Evolutionary conservation across 2,329 filamentous ascomycete species (phyloP), one percentile per base, ranked within the genome.

Genomic region (Chrysoporthe deuterocubensis): DNA sequence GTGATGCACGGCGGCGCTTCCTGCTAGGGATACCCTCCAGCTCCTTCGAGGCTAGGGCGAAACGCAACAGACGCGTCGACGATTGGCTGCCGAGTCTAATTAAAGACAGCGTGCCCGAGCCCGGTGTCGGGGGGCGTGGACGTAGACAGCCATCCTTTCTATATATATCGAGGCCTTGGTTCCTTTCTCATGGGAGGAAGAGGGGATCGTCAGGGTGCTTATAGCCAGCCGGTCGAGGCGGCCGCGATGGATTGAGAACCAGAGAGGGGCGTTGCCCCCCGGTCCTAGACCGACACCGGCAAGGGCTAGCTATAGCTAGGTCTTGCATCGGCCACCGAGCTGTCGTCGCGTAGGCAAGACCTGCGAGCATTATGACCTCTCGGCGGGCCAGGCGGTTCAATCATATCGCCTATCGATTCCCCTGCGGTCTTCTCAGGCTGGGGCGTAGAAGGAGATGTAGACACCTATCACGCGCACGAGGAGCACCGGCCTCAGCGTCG

Each of bases 71-170:
- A 65, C 67, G 64, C 67, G 60, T 64, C 34, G 46, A 40, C 46
- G 37, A 66, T 69, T 69, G 67, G 67, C 42, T 64, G 65, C 48
- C 40, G 40, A 21, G 18, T 52, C 60, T 62, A 66, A 14, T 48
- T 67, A 44, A 62, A 69, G 67, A 63, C 64, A 26, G 42, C 54
- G 26, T 65, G 57, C 48, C 52, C 34, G 37, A 44, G 58, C 50
- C 59, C 61, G 54, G 26, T 62, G 62, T 57, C 34, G 21, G 13
- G 62, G 62, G 66, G 66, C 40, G 66, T 67, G 66, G 48, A 32
- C 48, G 40, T 67, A 67, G 14, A 34, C 7, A 21, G 50, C 26
- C n/a, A n/a, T 16, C 34, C 34, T 57, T 40, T 37, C 34, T 57
- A 57, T 57, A 57, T 57, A 57, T 57, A 34, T 54, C 11, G 9